phyloP scores from a whole-genome alignment of 2,329 filamentous ascomycete species.

The Hypoxylon sp. region DNA sequence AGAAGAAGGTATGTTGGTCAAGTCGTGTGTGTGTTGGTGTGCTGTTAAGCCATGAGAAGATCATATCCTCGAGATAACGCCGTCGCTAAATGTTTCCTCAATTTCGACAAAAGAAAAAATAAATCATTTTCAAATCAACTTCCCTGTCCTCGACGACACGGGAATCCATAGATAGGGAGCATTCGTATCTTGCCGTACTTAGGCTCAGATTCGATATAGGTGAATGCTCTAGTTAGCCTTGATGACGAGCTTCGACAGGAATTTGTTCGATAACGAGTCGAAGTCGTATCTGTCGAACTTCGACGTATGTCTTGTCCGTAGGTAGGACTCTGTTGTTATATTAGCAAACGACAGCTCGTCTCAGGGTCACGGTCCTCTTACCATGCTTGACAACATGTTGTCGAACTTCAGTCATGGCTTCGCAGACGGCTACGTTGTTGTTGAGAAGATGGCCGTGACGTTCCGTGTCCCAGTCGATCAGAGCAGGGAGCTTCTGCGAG shows the following conservation, averaged over 20 bases:
- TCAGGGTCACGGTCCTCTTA: constrained; percentile 57
- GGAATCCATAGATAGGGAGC: constrained; percentile 14
- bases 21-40: constrained; percentile 34
- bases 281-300: constrained; percentile 93
- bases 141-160: constrained; percentile 29
- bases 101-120: constrained; percentile 44
- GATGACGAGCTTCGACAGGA: constrained; percentile 94
- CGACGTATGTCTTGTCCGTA: constrained; percentile 78
- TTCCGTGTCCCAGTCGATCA: constrained; percentile 91
- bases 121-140: constrained; percentile 32
- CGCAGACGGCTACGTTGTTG: constrained; percentile 91
- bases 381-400: constrained; percentile 93
- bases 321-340: constrained; percentile 75
- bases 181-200: constrained; percentile 2
- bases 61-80: constrained; percentile 52
- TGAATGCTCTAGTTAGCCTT: constrained; percentile 76
- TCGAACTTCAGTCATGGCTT: constrained; percentile 94
- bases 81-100: constrained; percentile 53
- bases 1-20: constrained; percentile 41
- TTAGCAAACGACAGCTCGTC: constrained; percentile 49
- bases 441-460: constrained; percentile 91
- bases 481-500: constrained; percentile 91
- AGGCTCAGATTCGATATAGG: constrained; percentile 14
- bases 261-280: constrained; percentile 96
- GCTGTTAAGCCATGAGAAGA: constrained; percentile 45